Conservation (phyloP, 768 basidiomycete genomes). For the Lyophyllum shimeji region DNA sequence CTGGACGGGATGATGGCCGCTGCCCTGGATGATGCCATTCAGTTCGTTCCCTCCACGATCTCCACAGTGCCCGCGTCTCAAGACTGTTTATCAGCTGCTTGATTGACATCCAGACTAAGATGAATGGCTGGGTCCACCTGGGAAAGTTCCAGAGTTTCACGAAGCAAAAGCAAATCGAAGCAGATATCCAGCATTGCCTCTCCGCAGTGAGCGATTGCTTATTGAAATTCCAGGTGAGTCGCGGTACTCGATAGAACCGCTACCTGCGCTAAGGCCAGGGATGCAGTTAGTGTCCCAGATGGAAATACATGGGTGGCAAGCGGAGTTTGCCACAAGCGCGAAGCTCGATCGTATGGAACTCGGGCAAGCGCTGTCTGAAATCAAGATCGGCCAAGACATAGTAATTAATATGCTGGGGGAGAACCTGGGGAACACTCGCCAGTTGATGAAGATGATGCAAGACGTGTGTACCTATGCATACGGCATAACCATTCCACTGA, state of each 20-base stretch:
- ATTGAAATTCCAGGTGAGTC: slow-evolving; percentile 42
- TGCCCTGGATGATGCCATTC: slow-evolving; percentile 31
- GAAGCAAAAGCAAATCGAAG: slow-evolving; percentile 24
- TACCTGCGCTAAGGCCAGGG: neutral
- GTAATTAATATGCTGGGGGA: slow-evolving; percentile 28
- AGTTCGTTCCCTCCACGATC: slow-evolving; percentile 11
- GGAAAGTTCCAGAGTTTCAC: slow-evolving; percentile 40
- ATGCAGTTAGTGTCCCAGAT: slow-evolving; percentile 44
- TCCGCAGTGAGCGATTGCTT: slow-evolving; percentile 44
- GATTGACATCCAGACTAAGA: slow-evolving; percentile 32
- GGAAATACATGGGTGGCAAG: slow-evolving; percentile 49
- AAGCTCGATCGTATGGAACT: slow-evolving; percentile 45
- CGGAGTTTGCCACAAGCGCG: slow-evolving; percentile 35
- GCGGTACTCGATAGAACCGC: neutral
- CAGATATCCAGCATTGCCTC: slow-evolving; percentile 46
- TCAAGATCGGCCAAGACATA: slow-evolving; percentile 39
- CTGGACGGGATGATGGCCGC: slow-evolving; percentile 31
- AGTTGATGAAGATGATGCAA: slow-evolving; percentile 53
- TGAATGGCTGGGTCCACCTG: slow-evolving; percentile 45
- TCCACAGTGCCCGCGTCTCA: neutral
- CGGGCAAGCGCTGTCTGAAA: slow-evolving; percentile 40
- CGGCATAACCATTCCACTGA: neutral
- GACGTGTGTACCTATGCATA: slow-evolving; percentile 27
- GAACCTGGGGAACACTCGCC: slow-evolving; percentile 30
- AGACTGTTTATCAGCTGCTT: slow-evolving; percentile 24